These are phyloP conservation scores for Musa itinerans DNA, from an alignment of 176 grass and related monocot species.

Conservation along the genomic window DNA sequence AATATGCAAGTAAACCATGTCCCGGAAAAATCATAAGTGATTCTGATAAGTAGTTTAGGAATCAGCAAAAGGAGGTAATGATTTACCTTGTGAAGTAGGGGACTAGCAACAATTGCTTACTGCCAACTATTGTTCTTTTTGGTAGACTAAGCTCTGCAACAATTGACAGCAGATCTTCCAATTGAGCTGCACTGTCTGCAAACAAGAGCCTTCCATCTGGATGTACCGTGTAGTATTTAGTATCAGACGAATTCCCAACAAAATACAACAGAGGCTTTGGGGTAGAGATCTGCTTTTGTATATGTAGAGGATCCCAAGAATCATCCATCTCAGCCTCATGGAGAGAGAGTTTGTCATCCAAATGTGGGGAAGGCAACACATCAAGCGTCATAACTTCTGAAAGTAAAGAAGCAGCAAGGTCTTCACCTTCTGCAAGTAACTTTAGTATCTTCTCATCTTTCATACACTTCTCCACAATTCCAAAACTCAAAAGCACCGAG, in stretches of 20 bases:
- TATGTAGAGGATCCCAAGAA: constrained; percentile 25
- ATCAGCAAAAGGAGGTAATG: neutral
- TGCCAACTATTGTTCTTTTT: neutral
- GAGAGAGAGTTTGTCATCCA: constrained; percentile 39
- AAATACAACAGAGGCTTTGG: constrained; percentile 42
- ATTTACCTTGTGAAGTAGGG: constrained; percentile 11
- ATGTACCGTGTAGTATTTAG: constrained; percentile 29
- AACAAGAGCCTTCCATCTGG: constrained; percentile 42
- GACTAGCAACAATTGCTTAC: neutral
- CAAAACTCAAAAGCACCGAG: constrained; percentile 48
- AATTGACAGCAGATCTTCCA: neutral
- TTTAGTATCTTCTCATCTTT: constrained; percentile 59
- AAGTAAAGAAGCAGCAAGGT: constrained; percentile 36
- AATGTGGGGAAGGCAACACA: constrained; percentile 30
- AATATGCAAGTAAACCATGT: neutral
- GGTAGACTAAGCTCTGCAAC: neutral
- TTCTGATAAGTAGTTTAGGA: neutral
- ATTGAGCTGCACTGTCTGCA: constrained; percentile 31
- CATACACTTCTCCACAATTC: constrained; percentile 49
- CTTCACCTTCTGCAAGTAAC: constrained; percentile 34
- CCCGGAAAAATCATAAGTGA: neutral
- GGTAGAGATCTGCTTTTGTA: constrained; percentile 33
- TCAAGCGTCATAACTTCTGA: constrained; percentile 36
- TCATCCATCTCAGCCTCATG: constrained; percentile 37
- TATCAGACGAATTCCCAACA: constrained; percentile 15